Conservation (phyloP, 345 rosid genomes). For the Pugionium cornutum region DNA sequence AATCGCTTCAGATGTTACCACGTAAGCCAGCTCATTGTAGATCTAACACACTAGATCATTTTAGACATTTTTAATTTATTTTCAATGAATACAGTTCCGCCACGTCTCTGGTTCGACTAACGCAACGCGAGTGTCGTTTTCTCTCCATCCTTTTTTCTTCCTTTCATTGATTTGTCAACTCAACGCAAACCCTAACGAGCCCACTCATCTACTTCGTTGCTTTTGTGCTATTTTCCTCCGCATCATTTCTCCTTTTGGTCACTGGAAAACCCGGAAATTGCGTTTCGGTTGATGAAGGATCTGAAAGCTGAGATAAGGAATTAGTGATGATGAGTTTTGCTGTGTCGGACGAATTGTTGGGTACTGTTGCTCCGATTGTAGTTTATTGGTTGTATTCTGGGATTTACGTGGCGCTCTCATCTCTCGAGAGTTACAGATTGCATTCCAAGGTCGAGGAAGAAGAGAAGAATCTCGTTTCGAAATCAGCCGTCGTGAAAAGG, state of each 20-base stretch:
- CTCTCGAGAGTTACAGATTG: slow-evolving; percentile 61
- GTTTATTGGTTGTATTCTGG: slow-evolving; percentile 91
- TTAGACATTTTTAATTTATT: neutral
- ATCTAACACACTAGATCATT: slow-evolving; percentile 4
- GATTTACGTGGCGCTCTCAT: slow-evolving; percentile 54
- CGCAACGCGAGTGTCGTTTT: neutral
- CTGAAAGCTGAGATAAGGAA: slow-evolving; percentile 29
- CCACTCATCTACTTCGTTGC: slow-evolving; percentile 9
- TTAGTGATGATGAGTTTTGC: slow-evolving; percentile 50
- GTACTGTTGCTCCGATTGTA: slow-evolving; percentile 71
- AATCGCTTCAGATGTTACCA: neutral
- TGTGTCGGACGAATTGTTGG: slow-evolving; percentile 75
- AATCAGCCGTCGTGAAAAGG: slow-evolving; percentile 62
- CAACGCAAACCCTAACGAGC: slow-evolving; percentile 31
- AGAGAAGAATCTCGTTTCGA: slow-evolving; percentile 68
- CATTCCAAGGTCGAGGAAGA: slow-evolving; percentile 72
- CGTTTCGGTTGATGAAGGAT: slow-evolving; percentile 23
- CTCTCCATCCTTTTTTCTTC: slow-evolving; percentile 9
- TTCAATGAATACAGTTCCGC: slow-evolving; percentile 27
- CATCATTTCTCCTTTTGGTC: neutral
- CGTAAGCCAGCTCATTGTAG: neutral
- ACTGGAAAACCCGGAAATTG: neutral
- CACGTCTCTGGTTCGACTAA: slow-evolving; percentile 23
- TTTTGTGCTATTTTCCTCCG: neutral
- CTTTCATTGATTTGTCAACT: slow-evolving; percentile 36